Evolutionary conservation across 495 filamentous ascomycete species (phyloP).

Genomic region (Hypoxylon rickii): DNA sequence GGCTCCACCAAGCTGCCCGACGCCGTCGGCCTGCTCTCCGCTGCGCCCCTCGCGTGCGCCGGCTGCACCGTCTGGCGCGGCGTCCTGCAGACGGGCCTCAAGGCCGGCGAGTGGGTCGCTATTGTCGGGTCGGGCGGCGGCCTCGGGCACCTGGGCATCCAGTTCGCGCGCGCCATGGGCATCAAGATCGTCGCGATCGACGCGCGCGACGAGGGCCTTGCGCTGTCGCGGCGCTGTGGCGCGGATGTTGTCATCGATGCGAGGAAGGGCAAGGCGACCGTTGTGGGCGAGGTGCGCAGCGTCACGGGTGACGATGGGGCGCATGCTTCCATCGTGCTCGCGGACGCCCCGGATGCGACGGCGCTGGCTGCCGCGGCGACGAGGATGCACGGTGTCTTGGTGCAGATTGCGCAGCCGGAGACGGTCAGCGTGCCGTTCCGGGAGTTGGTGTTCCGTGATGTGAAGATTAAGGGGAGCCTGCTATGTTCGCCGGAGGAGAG

Average conservation of each 20-base stretch:
- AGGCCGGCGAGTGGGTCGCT: slow-evolving; percentile 52
- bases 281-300: slow-evolving; percentile 50
- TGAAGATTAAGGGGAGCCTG: slow-evolving; percentile 54
- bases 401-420: slow-evolving; percentile 61
- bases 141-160: slow-evolving; percentile 59
- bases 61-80: slow-evolving; percentile 59
- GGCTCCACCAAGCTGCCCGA: slow-evolving; percentile 52
- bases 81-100: slow-evolving; percentile 49
- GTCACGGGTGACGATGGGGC: slow-evolving; percentile 51
- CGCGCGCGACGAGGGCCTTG: slow-evolving; percentile 58
- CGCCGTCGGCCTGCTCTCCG: slow-evolving; percentile 50
- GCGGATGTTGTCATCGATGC: slow-evolving; percentile 60
- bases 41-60: slow-evolving; percentile 62
- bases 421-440: slow-evolving; percentile 53
- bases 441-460: slow-evolving; percentile 60
- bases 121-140: slow-evolving; percentile 63
- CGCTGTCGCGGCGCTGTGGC: slow-evolving; percentile 47
- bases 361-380: slow-evolving; percentile 57
- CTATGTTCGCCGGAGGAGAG: slow-evolving; percentile 53
- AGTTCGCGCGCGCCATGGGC: slow-evolving; percentile 41
- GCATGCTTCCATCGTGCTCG: slow-evolving; percentile 53
- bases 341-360: slow-evolving; percentile 49
- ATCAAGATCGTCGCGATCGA: slow-evolving; percentile 59
- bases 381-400: slow-evolving; percentile 56
- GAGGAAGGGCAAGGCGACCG: slow-evolving; percentile 47